Base-by-base conservation (phyloP, 192 early-diverging fungal genomes). In the Piromyces sp. region DNA sequence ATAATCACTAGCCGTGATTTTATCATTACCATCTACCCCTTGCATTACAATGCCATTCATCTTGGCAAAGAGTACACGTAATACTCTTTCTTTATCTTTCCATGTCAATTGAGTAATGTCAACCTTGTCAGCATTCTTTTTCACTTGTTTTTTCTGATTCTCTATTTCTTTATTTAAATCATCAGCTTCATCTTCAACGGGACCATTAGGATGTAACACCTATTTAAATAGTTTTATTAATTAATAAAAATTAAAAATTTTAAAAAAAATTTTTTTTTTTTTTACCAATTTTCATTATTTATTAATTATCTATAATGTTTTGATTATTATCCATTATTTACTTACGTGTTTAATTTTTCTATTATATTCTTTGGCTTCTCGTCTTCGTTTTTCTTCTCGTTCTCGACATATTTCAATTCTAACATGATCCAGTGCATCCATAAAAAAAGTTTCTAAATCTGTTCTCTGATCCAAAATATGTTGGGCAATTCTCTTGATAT, bases 391-490 rank as follows among this genome's bases (percentile, higher is more conserved):
- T 79, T 33, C 37, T 28, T 88, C 82, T 19, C 82, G 81, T 30
- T 88, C 85, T 19, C 82, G 58, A 30, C 29, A 28, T 30, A 89
- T 85, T 81, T 90, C 85, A 30, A 78, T 78, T 16, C 86, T 84
- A 14, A 92, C 89, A 51, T 83, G 82, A 40, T 91, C 91, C 26
- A 92, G 82, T 29, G 91, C 82, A 68, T 92, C 91, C 89, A 92
- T 87, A 83, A 92, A 92, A 84, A 92, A 92, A 38, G 81, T 80
- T 81, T 92, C 90, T 38, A 92, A 79, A 78, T 91, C 90, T 9
- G 90, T 88, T 33, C 91, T 84, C 84, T 92, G 91, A 80, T 92
- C 87, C 9, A 91, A 83, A 78, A 92, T 85, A 79, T 92, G 90
- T 82, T 91, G 90, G 11, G 91, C 91, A 16, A 92, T 83, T 58